Percentiles rank a stretch among this genome's conserved stretches.
phyloP scores from a whole-genome alignment of 352 stramenopile genomes.

The Phytopythium litorale region DNA sequence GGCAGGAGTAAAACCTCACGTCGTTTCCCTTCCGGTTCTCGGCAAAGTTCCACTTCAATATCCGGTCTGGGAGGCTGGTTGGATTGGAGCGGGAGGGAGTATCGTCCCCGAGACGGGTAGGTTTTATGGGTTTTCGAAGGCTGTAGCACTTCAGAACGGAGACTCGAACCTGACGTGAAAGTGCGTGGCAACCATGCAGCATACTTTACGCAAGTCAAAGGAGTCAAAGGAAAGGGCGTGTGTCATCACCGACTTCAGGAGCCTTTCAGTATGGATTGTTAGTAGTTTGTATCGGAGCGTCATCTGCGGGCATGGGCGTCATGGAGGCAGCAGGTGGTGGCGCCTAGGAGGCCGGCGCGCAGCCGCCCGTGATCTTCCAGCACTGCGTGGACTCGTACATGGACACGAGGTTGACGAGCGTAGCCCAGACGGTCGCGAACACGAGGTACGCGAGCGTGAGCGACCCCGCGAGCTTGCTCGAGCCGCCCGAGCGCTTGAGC shows the following conservation, averaged over 20 bases:
- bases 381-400: slow-evolving; percentile 56
- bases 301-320: neutral
- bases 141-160: neutral
- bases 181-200: neutral
- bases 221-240: neutral
- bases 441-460: slow-evolving; percentile 31
- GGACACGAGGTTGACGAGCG: slow-evolving; percentile 38
- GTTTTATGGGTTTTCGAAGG: slow-evolving; percentile 3
- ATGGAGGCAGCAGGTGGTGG: neutral
- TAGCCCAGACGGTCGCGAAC: slow-evolving; percentile 34
- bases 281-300: neutral
- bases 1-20: slow-evolving; percentile 4
- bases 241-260: neutral
- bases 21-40: slow-evolving; percentile 2
- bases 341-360: slow-evolving; percentile 19
- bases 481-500: slow-evolving; percentile 33
- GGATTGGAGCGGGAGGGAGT: too few relatives aligned
- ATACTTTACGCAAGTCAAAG: neutral
- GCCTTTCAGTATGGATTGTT: neutral
- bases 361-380: slow-evolving; percentile 54
- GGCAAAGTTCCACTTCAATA: slow-evolving; percentile 9
- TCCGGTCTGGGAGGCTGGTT: neutral
- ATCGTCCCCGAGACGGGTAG: neutral
- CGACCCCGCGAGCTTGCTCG: slow-evolving; percentile 28
- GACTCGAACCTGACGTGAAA: neutral